Evolutionary conservation across 768 basidiomycete genomes (phyloP).

Genomic region (Suillus discolor): DNA sequence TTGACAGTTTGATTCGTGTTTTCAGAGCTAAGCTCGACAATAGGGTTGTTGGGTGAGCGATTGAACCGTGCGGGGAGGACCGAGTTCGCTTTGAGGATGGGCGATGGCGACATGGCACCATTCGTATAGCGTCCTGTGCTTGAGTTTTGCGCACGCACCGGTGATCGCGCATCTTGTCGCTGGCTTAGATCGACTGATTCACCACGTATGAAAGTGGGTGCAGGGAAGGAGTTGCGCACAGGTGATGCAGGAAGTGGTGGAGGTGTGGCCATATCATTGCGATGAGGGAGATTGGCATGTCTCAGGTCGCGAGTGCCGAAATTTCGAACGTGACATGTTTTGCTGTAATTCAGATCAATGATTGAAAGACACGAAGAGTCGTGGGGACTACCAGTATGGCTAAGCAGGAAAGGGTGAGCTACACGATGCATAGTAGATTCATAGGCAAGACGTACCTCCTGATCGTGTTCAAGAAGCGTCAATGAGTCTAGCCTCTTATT

Average conservation of each 20-base stretch:
- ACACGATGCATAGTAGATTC: conserved; percentile 4
- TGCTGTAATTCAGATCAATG: conserved; percentile 48
- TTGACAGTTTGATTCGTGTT: conserved; percentile 22
- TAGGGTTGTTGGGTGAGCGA: conserved; percentile 19
- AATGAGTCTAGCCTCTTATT: conserved; percentile 78
- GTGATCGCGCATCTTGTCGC: conserved; percentile 29
- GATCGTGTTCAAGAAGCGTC: conserved; percentile 80
- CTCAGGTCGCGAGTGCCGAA: conserved; percentile 80
- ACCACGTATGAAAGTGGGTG: conserved; percentile 29
- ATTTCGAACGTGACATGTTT: conserved; percentile 76
- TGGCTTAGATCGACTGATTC: conserved; percentile 29
- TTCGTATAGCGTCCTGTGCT: conserved; percentile 16
- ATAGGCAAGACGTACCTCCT: conserved; percentile 57
- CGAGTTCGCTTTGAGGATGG: conserved; percentile 45
- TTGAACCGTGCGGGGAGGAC: conserved; percentile 41
- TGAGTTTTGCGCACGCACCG: conserved; percentile 30
- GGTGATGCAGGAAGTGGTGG: conserved; percentile 36
- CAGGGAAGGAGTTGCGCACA: conserved; percentile 24
- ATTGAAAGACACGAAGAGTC: background rate
- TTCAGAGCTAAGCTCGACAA: conserved; percentile 18
- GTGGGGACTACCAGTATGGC: conserved; percentile 46
- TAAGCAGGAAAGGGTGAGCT: conserved; percentile 17
- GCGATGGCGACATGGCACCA: conserved; percentile 21
- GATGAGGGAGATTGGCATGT: conserved; percentile 66
- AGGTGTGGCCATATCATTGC: conserved; percentile 37